Evolutionary conservation across 495 filamentous ascomycete genomes (phyloP).

Genomic region (Penicillium lividum): DNA sequence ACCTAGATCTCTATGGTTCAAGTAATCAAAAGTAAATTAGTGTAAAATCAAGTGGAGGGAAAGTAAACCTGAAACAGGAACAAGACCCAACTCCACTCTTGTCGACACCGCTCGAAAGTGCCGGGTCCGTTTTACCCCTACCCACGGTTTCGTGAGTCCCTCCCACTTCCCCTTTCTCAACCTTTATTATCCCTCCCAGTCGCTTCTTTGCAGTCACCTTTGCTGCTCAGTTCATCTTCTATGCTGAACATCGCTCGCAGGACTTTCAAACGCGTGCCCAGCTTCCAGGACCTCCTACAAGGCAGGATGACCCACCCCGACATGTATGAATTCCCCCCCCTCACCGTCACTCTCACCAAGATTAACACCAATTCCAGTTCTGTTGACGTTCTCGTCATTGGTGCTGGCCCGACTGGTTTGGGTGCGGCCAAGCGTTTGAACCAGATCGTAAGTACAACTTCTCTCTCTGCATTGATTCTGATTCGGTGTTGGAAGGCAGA

Average conservation of each 20-base stretch:
- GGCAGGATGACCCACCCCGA: conserved; percentile 60
- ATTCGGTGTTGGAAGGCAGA: conserved; percentile 13
- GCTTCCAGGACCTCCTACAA: conserved; percentile 61
- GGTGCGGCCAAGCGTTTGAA: conserved; percentile 97
- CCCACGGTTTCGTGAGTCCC: conserved; percentile 28
- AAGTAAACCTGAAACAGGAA: conserved; percentile 46
- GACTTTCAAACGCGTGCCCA: conserved; percentile 57
- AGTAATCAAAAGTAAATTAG: conserved; percentile 15
- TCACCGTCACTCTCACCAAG: neutral
- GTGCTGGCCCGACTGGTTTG: conserved; percentile 93
- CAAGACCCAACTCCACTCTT: conserved; percentile 21
- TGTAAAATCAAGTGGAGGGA: conserved; percentile 2
- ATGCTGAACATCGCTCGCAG: conserved; percentile 54
- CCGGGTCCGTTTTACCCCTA: conserved; percentile 28
- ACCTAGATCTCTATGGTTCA: conserved; percentile 4
- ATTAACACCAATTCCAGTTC: conserved; percentile 56
- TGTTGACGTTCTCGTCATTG: conserved; percentile 97
- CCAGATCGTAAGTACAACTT: conserved; percentile 72
- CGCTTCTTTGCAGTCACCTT: conserved; percentile 34
- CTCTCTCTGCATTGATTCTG: conserved; percentile 17
- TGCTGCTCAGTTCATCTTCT: conserved; percentile 38
- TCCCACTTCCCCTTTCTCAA: conserved; percentile 27
- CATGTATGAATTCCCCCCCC: conserved; percentile 39
- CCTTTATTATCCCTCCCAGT: conserved; percentile 28
- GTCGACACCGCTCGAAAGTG: conserved; percentile 21